A percentile compares a stretch with the other conserved stretches of the same genome.
Conservation (phyloP, 2,329 filamentous ascomycete species). For the Botrytis squamosa region DNA sequence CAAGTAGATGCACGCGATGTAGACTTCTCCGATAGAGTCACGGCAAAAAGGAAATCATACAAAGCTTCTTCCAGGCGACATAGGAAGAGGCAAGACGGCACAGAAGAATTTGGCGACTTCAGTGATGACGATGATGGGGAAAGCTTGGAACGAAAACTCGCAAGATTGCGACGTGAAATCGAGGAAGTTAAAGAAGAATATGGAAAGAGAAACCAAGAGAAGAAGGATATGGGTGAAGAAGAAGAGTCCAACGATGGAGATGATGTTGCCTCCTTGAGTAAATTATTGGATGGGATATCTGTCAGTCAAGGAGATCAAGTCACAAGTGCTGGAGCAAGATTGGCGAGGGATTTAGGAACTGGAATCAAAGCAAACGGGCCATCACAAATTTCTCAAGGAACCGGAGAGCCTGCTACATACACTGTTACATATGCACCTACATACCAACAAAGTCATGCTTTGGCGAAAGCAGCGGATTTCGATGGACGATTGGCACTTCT, state of each 20-base stretch:
- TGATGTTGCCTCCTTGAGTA: constrained; percentile 67
- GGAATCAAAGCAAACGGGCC: constrained; percentile 35
- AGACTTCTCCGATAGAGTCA: constrained; percentile 88
- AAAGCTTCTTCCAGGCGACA: constrained; percentile 68
- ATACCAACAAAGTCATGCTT: constrained; percentile 66
- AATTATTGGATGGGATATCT: constrained; percentile 67
- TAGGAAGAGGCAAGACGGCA: constrained; percentile 60
- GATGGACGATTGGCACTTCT: constrained; percentile 76
- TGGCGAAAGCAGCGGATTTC: constrained; percentile 83
- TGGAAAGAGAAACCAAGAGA: constrained; percentile 51
- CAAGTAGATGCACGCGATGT: constrained; percentile 74
- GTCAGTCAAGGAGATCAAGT: constrained; percentile 26
- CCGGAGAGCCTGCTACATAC: constrained; percentile 51
- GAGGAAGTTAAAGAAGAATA: constrained; percentile 66
- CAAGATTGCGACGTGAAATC: constrained; percentile 78
- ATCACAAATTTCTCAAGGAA: constrained; percentile 29
- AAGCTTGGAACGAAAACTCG: constrained; percentile 73
- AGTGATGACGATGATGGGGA: constrained; percentile 78
- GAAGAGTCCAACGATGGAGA: constrained; percentile 46
- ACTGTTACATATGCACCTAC: constrained; percentile 63
- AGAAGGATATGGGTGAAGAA: constrained; percentile 43
- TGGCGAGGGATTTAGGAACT: constrained; percentile 36
- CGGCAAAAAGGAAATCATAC: constrained; percentile 80
- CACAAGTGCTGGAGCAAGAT: constrained; percentile 30
- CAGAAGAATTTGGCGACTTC: constrained; percentile 68